Base-by-base conservation (phyloP, 352 stramenopile genomes). In the Aphanomyces invadans region DNA sequence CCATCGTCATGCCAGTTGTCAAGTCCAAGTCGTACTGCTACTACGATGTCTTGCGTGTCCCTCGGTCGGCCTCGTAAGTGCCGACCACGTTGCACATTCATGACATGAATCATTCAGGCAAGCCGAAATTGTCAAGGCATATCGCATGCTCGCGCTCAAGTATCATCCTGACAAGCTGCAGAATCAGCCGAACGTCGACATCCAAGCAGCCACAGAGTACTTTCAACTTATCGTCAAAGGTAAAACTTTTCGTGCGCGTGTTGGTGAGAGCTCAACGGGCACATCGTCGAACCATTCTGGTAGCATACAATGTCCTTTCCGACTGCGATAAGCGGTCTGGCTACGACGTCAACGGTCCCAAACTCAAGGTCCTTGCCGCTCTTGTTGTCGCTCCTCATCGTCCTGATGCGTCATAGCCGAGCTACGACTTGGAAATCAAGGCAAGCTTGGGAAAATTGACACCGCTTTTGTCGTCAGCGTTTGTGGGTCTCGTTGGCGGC, bases 201-300 rank as follows among this genome's bases (percentile, higher is more conserved):
- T 49, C 21, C 19, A 67, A 28, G 32, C 60, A 10, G 60, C 60
- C 21, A 67, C 60, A 1, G 46, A 67, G 49, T 48, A 48, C 45
- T 67, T 67, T 28, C 60, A 67, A 57, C 9, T 38, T 11, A 67
- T 67, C 42, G 39, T 57, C 60, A 67, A 67, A 67, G 60, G 60
- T 65, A 54, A 5, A 23, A 44, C 28, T 17, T 26, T 21, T 59
- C 26, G 25, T 42, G 36, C 15, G 36, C 36, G 15, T 45, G 19
- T 59, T 59, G 21, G 2, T 23, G 17, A 36, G 38, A 17, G 29
- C 39, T 48, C 39, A 48, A n/a, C n/a, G 9, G 38, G 38, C 38
- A 17, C 9, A 45, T 9, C 4, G 39, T 21, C 25, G 4, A 25
- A 48, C 17, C 19, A 56, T 56, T 56, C 4, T 31, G 12, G 21